Conservation (phyloP, 345 rosid species). For the Erysimum cheiranthoides region DNA sequence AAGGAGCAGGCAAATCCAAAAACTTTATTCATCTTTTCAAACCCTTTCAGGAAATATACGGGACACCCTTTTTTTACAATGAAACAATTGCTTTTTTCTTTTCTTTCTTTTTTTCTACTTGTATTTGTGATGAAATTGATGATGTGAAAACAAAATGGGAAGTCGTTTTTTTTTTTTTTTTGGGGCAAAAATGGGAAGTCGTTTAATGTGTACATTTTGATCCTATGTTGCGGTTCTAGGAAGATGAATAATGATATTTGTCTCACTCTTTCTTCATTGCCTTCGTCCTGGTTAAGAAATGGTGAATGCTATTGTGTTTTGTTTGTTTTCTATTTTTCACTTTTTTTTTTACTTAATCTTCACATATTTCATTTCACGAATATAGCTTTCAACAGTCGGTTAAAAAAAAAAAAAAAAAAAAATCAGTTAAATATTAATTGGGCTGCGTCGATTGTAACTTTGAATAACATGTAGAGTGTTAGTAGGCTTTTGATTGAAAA, state of each 20-base stretch:
- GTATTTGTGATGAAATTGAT: not conserved
- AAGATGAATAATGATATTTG: not conserved
- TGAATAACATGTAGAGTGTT: not conserved
- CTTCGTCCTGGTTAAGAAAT: not conserved
- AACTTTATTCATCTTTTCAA: not conserved
- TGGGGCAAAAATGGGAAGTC: too few relatives aligned
- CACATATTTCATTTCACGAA: too few relatives aligned
- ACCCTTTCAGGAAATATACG: not conserved
- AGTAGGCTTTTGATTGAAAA: not conserved
- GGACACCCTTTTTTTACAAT: not conserved
- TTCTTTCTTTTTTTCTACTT: not conserved
- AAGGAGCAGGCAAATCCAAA: constrained; percentile 3
- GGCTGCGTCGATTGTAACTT: not conserved
- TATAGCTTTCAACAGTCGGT: too few relatives aligned
- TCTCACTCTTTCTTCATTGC: not conserved
- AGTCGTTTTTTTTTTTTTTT: too few relatives aligned
- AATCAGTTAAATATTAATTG: not conserved
- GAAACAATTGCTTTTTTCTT: not conserved
- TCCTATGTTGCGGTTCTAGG: not conserved
- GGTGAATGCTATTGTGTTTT: not conserved
- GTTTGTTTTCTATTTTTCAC: too few relatives aligned
- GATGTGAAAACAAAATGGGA: not conserved
- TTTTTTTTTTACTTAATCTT: not conserved
- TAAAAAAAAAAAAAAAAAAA: not conserved
- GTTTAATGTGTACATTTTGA: not conserved